Evolutionary conservation across 2,329 filamentous ascomycete genomes (phyloP), one percentile per base, ranked within the genome.

Genomic region (Alternaria sp.): DNA sequence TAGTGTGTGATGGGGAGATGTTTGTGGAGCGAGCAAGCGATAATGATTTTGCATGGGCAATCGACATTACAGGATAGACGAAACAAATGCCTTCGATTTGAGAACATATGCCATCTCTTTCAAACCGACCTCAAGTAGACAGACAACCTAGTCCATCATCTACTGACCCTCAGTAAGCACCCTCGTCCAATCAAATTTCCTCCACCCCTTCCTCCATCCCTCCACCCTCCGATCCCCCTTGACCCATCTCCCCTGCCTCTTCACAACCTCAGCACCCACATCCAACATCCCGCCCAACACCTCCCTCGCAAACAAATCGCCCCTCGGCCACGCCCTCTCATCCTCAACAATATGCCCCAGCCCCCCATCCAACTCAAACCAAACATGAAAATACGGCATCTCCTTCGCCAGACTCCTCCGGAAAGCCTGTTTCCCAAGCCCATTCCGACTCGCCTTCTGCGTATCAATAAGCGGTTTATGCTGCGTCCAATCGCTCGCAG

Each of bases 331-430:
- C 55, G 89, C 85, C 53, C 89, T 87, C 26, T 89, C 84, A 71
- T 99, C 92, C 81, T 99, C 96, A 0, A 99, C 92, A 9, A 99
- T 85, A 78, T 99, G 96, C 0, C 93, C 96, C 68, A 99, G 81
- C 0, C 96, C 96, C 3, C 96, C 96, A 76, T 99, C 94, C 1
- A 99, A 83, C 56, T 89, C 88, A 77, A 98, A 98, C 94, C 95
- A 99, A 5, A 80, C 95, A 79, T 99, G 96, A 75, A 99, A 99
- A 79, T 99, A 99, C 0, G 96, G 95, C 92, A 96, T 95, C 83
- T 99, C 95, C 82, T 96, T 97, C 12, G 92, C 93, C 64, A 99
- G 84, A 20, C 87, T 91, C 60, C 89, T 87, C 1, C 95, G 87
- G 79, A 99, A 99, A 2, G 96, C 94, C 57, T 87, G 80, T 74